Evolutionary conservation across 106 monocot species (phyloP), one percentile per base, ranked within the genome.

Genomic region (Alisma plantagoaquatica): DNA sequence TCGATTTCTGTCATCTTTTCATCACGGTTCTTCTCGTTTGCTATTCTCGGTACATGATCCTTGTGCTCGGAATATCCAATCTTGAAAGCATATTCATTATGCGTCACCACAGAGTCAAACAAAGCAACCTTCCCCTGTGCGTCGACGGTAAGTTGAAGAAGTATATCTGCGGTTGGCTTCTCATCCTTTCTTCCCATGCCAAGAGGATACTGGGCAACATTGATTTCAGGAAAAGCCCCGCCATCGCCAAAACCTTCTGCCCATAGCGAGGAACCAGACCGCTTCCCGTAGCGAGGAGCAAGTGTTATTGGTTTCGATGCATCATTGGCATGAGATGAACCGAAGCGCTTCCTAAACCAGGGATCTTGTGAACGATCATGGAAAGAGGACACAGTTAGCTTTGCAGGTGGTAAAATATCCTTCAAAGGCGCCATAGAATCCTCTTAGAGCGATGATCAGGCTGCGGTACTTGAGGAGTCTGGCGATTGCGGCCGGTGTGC

Each of bases 151-250:
- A 90, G 63, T n/a, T n/a, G n/a, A 0, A 89, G 71, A 7, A 98
- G 76, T 30, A 90, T 90, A 53, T 98, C 85, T 23, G 90, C 77
- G 6, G 89, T 72, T 6, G 85, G 65, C 60, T 85, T 98, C 59
- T 81, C 76, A 48, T 82, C 82, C 43, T 72, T 75, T 14, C 89
- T 70, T 19, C 98, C 98, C 98, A 98, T 98, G 31, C 78, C 81
- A 21, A 89, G 74, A 9, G 98, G 98, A 41, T 98, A 98, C 71
- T 98, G 98, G 2, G 82, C 85, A 0, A 98, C 84, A 52, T 85
- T 88, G 53, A 98, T 90, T 66, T 98, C 98, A 16, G 98, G 98
- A 59, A 90, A 98, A 29, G 98, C 98, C n/a, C 98, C 98, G 0
- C 98, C 98, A 56, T 98, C 98, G 1, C 98, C 98, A 46, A 90